Conservation (phyloP, 306 rosid genomes). For the Myrica gale region DNA sequence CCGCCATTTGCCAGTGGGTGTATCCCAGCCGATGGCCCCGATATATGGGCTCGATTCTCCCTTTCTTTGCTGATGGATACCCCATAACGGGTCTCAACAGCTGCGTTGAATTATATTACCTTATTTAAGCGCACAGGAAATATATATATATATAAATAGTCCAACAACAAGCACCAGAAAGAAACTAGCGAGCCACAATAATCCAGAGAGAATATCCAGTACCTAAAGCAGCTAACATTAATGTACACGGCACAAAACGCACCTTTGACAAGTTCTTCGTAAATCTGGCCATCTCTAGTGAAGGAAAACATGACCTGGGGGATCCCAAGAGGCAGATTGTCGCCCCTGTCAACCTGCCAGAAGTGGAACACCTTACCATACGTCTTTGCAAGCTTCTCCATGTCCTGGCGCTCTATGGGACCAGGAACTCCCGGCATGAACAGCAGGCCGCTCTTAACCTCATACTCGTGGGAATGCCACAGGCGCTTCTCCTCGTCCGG, state of each 20-base stretch:
- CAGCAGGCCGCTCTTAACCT: slow-evolving; percentile 69
- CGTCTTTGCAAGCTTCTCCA: slow-evolving; percentile 68
- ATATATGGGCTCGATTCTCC: slow-evolving; percentile 50
- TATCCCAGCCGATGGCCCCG: slow-evolving; percentile 58
- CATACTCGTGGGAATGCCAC: slow-evolving; percentile 86
- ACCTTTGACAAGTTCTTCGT: slow-evolving; percentile 34
- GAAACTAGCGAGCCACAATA: no score
- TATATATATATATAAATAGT: no score
- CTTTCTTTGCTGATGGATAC: slow-evolving; percentile 46
- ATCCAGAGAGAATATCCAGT: no score
- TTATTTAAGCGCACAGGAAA: no score
- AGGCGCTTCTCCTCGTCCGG: slow-evolving; percentile 75
- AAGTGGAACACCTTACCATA: slow-evolving; percentile 78
- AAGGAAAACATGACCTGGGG: slow-evolving; percentile 79
- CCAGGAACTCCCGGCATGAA: slow-evolving; percentile 56
- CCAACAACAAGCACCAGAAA: no score
- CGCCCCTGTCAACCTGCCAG: slow-evolving; percentile 74
- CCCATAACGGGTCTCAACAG: slow-evolving; percentile 43
- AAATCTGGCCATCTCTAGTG: slow-evolving; percentile 71
- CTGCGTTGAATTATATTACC: slow-evolving; percentile 6
- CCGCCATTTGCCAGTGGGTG: slow-evolving; percentile 74
- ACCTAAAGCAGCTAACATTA: no score
- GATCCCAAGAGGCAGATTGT: slow-evolving; percentile 60
- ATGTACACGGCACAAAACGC: no score
- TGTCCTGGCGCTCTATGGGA: slow-evolving; percentile 44